Conservation (phyloP, 441 rosid species). For the Adansonia madagascariensis region DNA sequence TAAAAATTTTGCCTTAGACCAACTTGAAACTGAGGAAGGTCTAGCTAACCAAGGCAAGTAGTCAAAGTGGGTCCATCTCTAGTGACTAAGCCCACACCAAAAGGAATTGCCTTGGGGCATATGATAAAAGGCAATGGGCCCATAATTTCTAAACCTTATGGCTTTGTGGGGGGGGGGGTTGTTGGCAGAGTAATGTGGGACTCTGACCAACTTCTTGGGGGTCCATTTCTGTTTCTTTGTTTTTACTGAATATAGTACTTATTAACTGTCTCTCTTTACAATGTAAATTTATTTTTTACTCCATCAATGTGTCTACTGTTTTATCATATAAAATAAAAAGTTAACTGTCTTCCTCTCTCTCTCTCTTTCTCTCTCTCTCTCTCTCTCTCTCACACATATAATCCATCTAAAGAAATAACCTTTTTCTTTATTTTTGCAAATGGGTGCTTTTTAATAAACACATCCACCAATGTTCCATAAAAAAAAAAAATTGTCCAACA, state of each 20-base stretch:
- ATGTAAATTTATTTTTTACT: slow-evolving; percentile 19
- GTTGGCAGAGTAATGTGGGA: neutral
- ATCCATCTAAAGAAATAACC: neutral
- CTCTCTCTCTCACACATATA: no score
- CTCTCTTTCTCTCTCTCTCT: no score
- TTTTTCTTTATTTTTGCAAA: neutral
- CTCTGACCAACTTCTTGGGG: slow-evolving; percentile 15
- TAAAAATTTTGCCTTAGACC: neutral
- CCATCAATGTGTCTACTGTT: slow-evolving; percentile 29
- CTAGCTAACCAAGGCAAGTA: slow-evolving; percentile 20
- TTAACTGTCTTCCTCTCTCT: neutral
- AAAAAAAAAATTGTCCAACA: neutral
- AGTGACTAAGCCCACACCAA: slow-evolving; percentile 35
- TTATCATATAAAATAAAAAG: neutral
- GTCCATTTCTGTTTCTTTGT: neutral
- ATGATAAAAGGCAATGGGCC: neutral
- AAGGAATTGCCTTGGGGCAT: neutral
- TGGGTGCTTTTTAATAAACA: neutral
- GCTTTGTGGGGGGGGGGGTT: neutral
- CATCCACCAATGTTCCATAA: neutral
- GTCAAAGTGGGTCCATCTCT: slow-evolving; percentile 50
- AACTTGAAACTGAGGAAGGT: slow-evolving; percentile 1
- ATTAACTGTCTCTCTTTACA: slow-evolving; percentile 16
- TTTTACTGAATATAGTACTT: neutral
- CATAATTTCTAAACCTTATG: neutral